These are phyloP conservation scores for Epicoccum sorghinum DNA, from an alignment of 2,329 filamentous ascomycete genomes.

Conservation along the genomic window DNA sequence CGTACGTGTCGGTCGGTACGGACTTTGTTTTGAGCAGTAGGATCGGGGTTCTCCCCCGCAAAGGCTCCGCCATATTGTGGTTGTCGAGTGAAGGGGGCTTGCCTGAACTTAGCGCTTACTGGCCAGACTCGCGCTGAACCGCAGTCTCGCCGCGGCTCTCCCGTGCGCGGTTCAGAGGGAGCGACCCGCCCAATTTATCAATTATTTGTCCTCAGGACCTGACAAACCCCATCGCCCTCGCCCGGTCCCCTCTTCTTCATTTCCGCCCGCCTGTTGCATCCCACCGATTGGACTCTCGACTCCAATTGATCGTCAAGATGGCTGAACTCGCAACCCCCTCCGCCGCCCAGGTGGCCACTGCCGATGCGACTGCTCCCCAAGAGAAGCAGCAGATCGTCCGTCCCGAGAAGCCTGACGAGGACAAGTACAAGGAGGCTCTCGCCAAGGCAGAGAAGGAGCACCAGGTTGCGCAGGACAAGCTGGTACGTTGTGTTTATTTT, in stretches of 20 bases:
- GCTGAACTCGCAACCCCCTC: constrained; percentile 48
- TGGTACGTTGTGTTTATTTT: constrained; percentile 56
- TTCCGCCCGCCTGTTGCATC: constrained; percentile 17
- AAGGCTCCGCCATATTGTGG: constrained; percentile 31
- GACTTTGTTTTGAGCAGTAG: constrained; percentile 81
- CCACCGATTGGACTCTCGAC: constrained; percentile 20
- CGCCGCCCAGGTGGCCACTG: constrained; percentile 42
- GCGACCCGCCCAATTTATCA: constrained; percentile 30
- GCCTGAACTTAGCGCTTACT: constrained; percentile 6
- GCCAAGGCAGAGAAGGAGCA: constrained; percentile 87
- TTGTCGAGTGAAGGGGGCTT: constrained; percentile 14
- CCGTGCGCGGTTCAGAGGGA: constrained; percentile 17
- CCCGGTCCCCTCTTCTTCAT: constrained; percentile 16
- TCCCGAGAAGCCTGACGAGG: constrained; percentile 88
- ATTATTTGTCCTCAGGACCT: constrained; percentile 21
- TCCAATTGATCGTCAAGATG: constrained; percentile 38
- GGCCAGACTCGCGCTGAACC: constrained; percentile 11
- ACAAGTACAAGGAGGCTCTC: constrained; percentile 78
- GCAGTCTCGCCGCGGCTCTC: constrained; percentile 7
- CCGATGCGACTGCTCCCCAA: constrained; percentile 40
- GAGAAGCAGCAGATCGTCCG: constrained; percentile 56
- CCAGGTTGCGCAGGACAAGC: constrained; percentile 73
- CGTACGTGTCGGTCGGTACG: constrained; percentile 71
- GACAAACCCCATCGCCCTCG: constrained; percentile 14
- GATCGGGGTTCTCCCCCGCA: constrained; percentile 56